These are phyloP conservation scores for Nepenthes mirabilis DNA, from an alignment of 148 eudicot species.

Conservation along the genomic window DNA sequence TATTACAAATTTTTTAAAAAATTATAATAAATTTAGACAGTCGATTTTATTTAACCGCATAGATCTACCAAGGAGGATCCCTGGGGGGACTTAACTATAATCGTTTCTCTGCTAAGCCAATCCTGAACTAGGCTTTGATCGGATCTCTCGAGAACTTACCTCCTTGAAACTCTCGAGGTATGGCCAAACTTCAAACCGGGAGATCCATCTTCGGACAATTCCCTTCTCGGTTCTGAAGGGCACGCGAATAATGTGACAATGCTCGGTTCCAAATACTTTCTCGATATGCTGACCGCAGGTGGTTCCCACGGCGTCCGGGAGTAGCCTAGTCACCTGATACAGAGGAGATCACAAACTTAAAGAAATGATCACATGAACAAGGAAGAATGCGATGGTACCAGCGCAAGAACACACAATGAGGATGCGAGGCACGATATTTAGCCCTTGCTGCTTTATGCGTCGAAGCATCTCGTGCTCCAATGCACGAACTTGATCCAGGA, in stretches of 20 bases:
- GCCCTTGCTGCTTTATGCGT: constrained; percentile 37
- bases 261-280: constrained; percentile 81
- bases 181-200: constrained; percentile 97
- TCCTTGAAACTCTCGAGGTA: constrained; percentile 92
- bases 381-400: background rate
- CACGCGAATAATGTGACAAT: constrained; percentile 82
- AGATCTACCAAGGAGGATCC: too few species aligned
- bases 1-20: too few species aligned
- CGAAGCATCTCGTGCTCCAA: constrained; percentile 39
- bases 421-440: constrained; percentile 24
- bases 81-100: too few species aligned
- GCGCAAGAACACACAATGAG: constrained; percentile 18
- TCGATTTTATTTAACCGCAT: too few species aligned
- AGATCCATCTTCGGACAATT: constrained; percentile 85
- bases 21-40: too few species aligned
- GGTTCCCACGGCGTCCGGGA: constrained; percentile 92
- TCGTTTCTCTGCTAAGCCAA: too few species aligned
- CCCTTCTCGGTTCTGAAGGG: constrained; percentile 95
- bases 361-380: background rate
- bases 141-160: constrained; percentile 20
- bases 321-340: constrained; percentile 53
- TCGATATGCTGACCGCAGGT: constrained; percentile 96
- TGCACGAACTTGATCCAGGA: constrained; percentile 46
- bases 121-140: too few species aligned
- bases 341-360: background rate